Base-by-base conservation (phyloP, 2,329 filamentous ascomycete genomes). In the Colletotrichum tanaceti region DNA sequence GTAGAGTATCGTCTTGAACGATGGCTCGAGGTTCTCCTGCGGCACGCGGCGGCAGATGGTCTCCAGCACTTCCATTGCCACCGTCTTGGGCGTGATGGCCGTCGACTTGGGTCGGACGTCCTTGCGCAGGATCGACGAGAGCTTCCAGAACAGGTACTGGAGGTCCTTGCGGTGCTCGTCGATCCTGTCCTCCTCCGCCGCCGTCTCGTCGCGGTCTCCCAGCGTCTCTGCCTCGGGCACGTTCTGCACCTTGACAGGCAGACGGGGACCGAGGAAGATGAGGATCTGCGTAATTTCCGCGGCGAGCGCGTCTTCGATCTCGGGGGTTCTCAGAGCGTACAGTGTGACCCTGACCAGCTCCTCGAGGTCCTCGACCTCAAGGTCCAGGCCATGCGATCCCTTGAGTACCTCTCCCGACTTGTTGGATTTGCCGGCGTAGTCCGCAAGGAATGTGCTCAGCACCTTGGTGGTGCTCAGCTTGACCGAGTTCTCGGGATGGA, bases 231-330 rank as follows among this genome's bases (percentile, higher is more conserved):
- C 85, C 67, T 71, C 65, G 2, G 74, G 72, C 28, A 77, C 75
- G 13, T 75, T 73, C 20, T 66, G 68, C 14, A 68, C 65, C 35
- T 65, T 70, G 53, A 72, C 62, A 2, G 82, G 79, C 16, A 89
- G 79, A 66, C 84, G 84, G 24, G 82, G 88, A 49, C 90, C 93
- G 0, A 99, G 83, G 83, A 97, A 97, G 44, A 95, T 85, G 43
- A 97, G 83, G 71, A 97, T 93, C 72, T 93, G 91, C 4, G 93
- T 89, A 14, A 90, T 90, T 76, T 97, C 93, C 49, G 88, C 85
- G 1, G 92, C 92, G n/a, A 98, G 83, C 11, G 89, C 85, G 74
- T 96, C 91, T 18, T 90, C 89, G 9, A 95, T 80, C 28, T 89
- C 86, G 0, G 86, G 84, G 0, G 87, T 87, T 55, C 88, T 88